Evolutionary conservation across 805 yeast genomes (phyloP).

Genomic region (Barnettozyma pratensis): DNA sequence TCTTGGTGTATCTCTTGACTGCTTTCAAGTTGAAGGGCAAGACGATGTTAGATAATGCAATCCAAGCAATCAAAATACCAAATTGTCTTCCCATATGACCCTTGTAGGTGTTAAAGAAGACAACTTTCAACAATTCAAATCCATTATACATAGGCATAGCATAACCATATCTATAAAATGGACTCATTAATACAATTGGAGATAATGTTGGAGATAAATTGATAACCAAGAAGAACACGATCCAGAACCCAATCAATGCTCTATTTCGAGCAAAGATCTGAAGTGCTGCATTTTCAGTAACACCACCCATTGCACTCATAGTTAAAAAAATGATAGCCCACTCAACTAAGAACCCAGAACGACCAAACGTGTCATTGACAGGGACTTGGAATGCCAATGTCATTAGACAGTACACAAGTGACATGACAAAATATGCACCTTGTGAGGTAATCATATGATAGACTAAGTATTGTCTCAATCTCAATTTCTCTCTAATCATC

Average conservation of each 20-base stretch:
- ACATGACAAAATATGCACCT: slow-evolving; percentile 44
- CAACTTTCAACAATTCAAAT: slow-evolving; percentile 47
- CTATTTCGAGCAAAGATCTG: slow-evolving; percentile 45
- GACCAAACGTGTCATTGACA: slow-evolving; percentile 47
- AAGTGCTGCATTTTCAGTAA: slow-evolving; percentile 55
- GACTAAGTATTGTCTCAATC: slow-evolving; percentile 33
- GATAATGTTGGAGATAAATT: slow-evolving; percentile 60
- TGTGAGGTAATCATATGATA: slow-evolving; percentile 45
- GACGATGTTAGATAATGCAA: slow-evolving; percentile 34
- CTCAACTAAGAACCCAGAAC: slow-evolving; percentile 57
- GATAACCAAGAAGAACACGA: slow-evolving; percentile 55
- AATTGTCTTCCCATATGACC: slow-evolving; percentile 48
- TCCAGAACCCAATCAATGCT: slow-evolving; percentile 65
- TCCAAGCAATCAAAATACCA: slow-evolving; percentile 54
- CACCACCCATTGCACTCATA: slow-evolving; percentile 65
- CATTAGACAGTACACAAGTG: slow-evolving; percentile 49
- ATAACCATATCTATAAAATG: slow-evolving; percentile 43
- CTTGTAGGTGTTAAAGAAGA: slow-evolving; percentile 48
- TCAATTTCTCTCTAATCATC: slow-evolving; percentile 15
- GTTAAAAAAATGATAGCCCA: slow-evolving; percentile 60
- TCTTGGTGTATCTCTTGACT: slow-evolving; percentile 10
- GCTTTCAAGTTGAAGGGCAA: slow-evolving; percentile 30
- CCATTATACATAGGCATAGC: slow-evolving; percentile 61
- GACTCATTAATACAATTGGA: slow-evolving; percentile 37
- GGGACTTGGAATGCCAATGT: slow-evolving; percentile 59